Evolutionary conservation across 768 basidiomycete genomes (phyloP).

Genomic region (Lactarius trivialis): DNA sequence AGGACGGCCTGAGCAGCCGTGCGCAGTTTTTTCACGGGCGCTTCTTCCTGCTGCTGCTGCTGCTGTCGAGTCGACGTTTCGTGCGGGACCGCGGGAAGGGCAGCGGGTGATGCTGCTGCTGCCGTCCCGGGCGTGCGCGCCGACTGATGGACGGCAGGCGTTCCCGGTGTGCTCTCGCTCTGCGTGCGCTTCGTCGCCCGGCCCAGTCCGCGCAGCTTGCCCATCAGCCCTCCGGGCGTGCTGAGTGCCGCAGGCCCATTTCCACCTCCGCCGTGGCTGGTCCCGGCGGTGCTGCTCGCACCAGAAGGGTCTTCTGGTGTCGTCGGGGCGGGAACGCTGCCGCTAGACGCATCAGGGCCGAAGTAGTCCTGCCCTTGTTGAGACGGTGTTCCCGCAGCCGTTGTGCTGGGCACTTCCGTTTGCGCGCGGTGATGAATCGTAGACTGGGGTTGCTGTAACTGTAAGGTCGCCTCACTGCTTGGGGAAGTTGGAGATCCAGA

Average conservation of each 20-base stretch:
- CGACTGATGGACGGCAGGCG: constrained; percentile 6
- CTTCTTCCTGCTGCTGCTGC: not conserved
- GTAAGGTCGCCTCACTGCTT: not conserved
- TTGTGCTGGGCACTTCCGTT: not conserved
- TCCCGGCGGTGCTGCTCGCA: constrained; percentile 29
- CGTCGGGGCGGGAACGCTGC: constrained; percentile 29
- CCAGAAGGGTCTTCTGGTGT: constrained; percentile 43
- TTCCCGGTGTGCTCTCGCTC: constrained; percentile 26
- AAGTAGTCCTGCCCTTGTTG: constrained; percentile 46
- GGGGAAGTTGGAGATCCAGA: not conserved
- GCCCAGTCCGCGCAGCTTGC: constrained; percentile 69
- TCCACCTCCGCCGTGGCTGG: not conserved
- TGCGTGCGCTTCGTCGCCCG: constrained; percentile 42
- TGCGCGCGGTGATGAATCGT: constrained; percentile 1
- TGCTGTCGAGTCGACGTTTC: not conserved
- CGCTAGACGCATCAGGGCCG: constrained; percentile 36
- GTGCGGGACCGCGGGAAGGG: not conserved
- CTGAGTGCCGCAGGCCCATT: not conserved
- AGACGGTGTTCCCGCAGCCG: not conserved
- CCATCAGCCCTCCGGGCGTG: constrained; percentile 56
- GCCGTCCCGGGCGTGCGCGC: not conserved
- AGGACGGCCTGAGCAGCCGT: constrained; percentile 52
- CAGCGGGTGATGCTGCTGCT: not conserved
- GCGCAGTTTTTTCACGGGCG: constrained; percentile 31
- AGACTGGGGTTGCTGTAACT: not conserved